Evolutionary conservation across 257 asterid genomes (phyloP).

Genomic region (Dorcoceras hygrometricum): DNA sequence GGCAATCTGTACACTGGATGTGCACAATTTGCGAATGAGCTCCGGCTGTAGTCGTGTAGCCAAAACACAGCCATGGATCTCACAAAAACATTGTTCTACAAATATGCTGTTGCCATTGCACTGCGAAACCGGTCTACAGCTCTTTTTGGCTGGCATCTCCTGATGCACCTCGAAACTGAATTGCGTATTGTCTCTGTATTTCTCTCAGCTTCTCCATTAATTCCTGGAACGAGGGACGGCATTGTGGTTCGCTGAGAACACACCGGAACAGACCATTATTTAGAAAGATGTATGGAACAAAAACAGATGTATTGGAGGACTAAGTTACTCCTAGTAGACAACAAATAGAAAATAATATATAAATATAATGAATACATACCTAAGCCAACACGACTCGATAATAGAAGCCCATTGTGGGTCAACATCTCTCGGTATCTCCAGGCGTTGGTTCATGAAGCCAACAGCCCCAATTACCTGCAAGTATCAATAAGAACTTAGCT

Average conservation of each 20-base stretch:
- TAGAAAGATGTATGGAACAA: background rate
- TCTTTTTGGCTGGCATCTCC: conserved; percentile 48
- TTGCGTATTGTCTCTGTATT: background rate
- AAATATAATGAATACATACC: conserved; percentile 38
- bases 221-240: background rate
- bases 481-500: conserved; percentile 11
- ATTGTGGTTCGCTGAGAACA: background rate
- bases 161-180: conserved; percentile 51
- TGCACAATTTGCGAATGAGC: conserved; percentile 12
- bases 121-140: conserved; percentile 21
- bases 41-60: background rate
- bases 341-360: background rate
- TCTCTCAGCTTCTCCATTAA: background rate
- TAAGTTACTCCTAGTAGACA: background rate
- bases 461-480: conserved; percentile 92
- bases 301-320: background rate
- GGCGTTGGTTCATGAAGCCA: conserved; percentile 93
- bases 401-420: conserved; percentile 78
- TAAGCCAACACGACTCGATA: conserved; percentile 88
- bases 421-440: conserved; percentile 72
- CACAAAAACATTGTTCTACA: background rate
- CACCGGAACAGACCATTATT: background rate
- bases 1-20: background rate
- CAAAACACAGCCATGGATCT: background rate
- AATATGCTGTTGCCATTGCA: background rate